These are phyloP conservation scores for Canavalia gladiata DNA, from an alignment of 306 rosid species.

Conservation along the genomic window DNA sequence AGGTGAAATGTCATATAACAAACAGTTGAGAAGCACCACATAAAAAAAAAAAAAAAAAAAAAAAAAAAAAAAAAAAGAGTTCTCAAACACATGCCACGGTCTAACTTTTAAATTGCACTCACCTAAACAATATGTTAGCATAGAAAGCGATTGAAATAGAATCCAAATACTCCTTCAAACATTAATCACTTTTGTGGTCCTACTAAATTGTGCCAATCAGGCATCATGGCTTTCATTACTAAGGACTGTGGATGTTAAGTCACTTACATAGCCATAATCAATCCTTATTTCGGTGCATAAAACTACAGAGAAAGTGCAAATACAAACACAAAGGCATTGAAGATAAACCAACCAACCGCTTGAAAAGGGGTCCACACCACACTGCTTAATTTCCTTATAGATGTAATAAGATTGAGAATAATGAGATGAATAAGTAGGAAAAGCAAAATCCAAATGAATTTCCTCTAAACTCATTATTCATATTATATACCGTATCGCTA, in stretches of 20 bases:
- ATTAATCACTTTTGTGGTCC: conserved; percentile 22
- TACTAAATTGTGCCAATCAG: conserved; percentile 20
- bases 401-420: conserved; percentile 55
- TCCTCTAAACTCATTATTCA: conserved; percentile 39
- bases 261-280: conserved; percentile 39
- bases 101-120: conserved; percentile 21
- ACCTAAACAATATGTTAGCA: conserved; percentile 37
- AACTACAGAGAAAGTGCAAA: conserved; percentile 37
- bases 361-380: conserved; percentile 60
- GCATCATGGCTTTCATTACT: background rate
- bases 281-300: conserved; percentile 4
- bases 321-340: conserved; percentile 62
- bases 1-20: conserved; percentile 48
- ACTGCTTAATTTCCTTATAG: conserved; percentile 5
- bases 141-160: conserved; percentile 43
- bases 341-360: conserved; percentile 79
- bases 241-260: background rate
- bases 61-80: conserved; percentile 14
- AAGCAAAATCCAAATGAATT: conserved; percentile 61
- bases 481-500: conserved; percentile 38
- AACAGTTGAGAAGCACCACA: conserved; percentile 40
- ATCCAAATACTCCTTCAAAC: conserved; percentile 40
- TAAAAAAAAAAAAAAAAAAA: background rate
- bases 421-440: conserved; percentile 41
- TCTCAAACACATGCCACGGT: conserved; percentile 33